A percentile compares a stretch with the other conserved stretches of the same genome.
phyloP scores from a whole-genome alignment of 2,329 filamentous ascomycete species.

The Fusarium clavum region DNA sequence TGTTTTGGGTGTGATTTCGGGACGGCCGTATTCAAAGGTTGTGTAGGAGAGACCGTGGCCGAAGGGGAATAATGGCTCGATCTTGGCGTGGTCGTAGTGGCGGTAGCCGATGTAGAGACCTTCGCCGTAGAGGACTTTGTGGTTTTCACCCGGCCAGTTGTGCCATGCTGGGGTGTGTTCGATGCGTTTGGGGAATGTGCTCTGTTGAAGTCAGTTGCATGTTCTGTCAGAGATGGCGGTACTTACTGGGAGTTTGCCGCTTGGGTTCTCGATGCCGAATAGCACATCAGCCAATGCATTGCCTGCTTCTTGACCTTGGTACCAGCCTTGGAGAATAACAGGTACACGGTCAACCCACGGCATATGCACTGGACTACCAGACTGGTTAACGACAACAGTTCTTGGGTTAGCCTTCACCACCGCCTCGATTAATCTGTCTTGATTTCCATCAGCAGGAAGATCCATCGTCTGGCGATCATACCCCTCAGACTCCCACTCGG shows the following conservation, averaged over 20 bases:
- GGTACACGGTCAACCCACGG: slow-evolving; percentile 75
- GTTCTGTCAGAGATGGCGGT: background rate
- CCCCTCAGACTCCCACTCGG: slow-evolving; percentile 81
- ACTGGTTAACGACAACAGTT: slow-evolving; percentile 73
- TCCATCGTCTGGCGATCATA: slow-evolving; percentile 80
- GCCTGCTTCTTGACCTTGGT: slow-evolving; percentile 75
- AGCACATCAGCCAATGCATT: slow-evolving; percentile 74
- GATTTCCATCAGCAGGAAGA: slow-evolving; percentile 67
- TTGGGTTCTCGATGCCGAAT: slow-evolving; percentile 75
- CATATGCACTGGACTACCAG: slow-evolving; percentile 61
- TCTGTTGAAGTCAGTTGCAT: slow-evolving; percentile 49
- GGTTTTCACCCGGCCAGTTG: slow-evolving; percentile 79
- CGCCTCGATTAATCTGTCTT: slow-evolving; percentile 71
- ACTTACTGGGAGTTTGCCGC: slow-evolving; percentile 73
- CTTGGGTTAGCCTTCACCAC: slow-evolving; percentile 71
- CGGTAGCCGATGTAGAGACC: slow-evolving; percentile 79
- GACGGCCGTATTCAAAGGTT: slow-evolving; percentile 71
- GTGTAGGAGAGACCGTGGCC: slow-evolving; percentile 82
- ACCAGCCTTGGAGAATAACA: slow-evolving; percentile 69
- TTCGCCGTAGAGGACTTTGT: slow-evolving; percentile 76
- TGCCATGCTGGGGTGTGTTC: slow-evolving; percentile 77
- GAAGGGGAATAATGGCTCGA: slow-evolving; percentile 75
- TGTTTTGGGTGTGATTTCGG: slow-evolving; percentile 60
- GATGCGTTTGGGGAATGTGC: slow-evolving; percentile 72
- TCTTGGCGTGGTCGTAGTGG: slow-evolving; percentile 73